Percentiles rank a stretch among this genome's conserved stretches.
phyloP scores from a whole-genome alignment of 257 asterid species.

The Rubia yunnanensis region DNA sequence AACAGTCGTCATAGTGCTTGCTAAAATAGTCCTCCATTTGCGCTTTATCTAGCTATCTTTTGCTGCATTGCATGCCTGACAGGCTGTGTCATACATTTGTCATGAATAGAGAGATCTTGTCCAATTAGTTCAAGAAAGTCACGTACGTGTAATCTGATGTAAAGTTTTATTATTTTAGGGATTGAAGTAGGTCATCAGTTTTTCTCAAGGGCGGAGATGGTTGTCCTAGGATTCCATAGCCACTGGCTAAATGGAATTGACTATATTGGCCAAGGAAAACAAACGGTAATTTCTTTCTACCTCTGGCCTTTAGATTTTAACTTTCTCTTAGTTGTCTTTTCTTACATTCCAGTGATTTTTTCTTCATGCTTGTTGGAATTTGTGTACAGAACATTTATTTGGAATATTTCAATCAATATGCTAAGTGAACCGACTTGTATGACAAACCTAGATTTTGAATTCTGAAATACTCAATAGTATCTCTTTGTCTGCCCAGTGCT shows the following conservation, averaged over 20 bases:
- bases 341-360: not conserved
- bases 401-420: no score
- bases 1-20: not conserved
- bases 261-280: constrained; percentile 42
- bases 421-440: no score
- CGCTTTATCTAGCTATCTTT: not conserved
- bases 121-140: not conserved
- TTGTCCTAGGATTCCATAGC: constrained; percentile 67
- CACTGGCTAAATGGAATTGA: constrained; percentile 91
- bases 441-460: no score
- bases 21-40: not conserved
- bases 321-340: not conserved
- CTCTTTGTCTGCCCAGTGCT: no score
- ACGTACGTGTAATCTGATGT: not conserved
- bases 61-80: not conserved
- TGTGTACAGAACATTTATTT: no score
- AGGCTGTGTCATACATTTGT: not conserved
- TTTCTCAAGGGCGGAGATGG: constrained; percentile 89
- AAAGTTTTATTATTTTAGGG: constrained; percentile 43
- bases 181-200: constrained; percentile 88
- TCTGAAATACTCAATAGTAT: no score
- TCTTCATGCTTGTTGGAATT: no score
- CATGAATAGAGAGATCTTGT: not conserved
- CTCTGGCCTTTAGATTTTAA: not conserved
- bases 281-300: constrained; percentile 29